Evolutionary conservation across 2,329 filamentous ascomycete genomes (phyloP).

Genomic region (Diatrype stigma): DNA sequence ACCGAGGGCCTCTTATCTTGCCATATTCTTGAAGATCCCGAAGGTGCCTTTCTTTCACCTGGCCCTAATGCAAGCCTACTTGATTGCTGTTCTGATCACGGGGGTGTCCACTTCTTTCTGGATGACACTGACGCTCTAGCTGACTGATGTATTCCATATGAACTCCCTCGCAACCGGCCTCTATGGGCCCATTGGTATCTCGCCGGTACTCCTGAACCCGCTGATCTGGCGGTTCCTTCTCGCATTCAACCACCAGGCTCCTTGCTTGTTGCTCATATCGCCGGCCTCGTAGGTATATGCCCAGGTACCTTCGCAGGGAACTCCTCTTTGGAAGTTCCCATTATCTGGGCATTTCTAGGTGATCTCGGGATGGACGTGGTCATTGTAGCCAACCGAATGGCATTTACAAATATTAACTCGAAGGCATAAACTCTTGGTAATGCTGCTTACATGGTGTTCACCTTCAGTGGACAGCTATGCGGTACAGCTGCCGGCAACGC

Average conservation of each 20-base stretch:
- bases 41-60: slow-evolving; percentile 62
- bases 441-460: slow-evolving; percentile 30
- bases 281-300: slow-evolving; percentile 15
- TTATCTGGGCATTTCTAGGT: slow-evolving; percentile 29
- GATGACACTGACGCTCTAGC: slow-evolving; percentile 35
- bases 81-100: slow-evolving; percentile 59
- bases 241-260: slow-evolving; percentile 22
- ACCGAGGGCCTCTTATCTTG: slow-evolving; percentile 61
- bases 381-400: slow-evolving; percentile 27
- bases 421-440: slow-evolving; percentile 34
- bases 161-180: slow-evolving; percentile 23
- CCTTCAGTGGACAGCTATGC: slow-evolving; percentile 29
- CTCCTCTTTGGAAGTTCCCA: slow-evolving; percentile 27
- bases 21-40: slow-evolving; percentile 61
- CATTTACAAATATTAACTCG: slow-evolving; percentile 25
- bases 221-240: slow-evolving; percentile 19
- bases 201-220: slow-evolving; percentile 24
- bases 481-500: slow-evolving; percentile 28
- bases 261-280: slow-evolving; percentile 17
- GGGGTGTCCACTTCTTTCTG: slow-evolving; percentile 50
- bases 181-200: slow-evolving; percentile 25
- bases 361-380: slow-evolving; percentile 29
- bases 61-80: slow-evolving; percentile 63
- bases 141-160: slow-evolving; percentile 23
- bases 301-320: slow-evolving; percentile 28